Percentiles rank a stretch among this genome's conserved stretches.
Evolutionary conservation across 192 early-diverging fungal species (phyloP).

Genomic region (Anaeromyces robustus): DNA sequence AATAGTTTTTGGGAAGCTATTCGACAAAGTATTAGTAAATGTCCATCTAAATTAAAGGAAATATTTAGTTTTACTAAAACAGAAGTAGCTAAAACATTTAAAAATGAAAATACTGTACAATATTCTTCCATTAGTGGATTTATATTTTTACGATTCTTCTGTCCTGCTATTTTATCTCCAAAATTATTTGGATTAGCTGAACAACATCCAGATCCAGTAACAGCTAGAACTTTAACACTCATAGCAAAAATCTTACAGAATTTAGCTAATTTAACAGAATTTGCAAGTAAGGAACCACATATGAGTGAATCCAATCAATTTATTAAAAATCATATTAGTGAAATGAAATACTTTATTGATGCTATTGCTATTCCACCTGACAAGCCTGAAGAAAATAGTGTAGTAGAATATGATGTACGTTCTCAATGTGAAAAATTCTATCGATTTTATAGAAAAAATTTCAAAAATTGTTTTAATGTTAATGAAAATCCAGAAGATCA

Average conservation of each 20-base stretch:
- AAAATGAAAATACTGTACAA: constrained; percentile 7
- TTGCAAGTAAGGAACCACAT: constrained; percentile 46
- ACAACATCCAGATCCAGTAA: constrained; percentile 34
- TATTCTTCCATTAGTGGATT: constrained; percentile 35
- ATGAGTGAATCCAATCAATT: constrained; percentile 18
- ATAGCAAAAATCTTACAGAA: constrained; percentile 59
- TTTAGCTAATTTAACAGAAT: constrained; percentile 47
- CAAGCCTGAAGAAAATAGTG: background rate
- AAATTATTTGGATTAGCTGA: constrained; percentile 53
- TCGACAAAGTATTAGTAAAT: background rate
- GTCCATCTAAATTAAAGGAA: background rate
- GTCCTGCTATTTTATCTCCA: constrained; percentile 56
- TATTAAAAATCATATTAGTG: background rate
- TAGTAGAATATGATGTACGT: background rate
- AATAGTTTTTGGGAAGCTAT: background rate
- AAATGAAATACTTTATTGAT: background rate
- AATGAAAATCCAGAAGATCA: background rate
- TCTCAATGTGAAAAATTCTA: background rate
- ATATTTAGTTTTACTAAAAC: background rate
- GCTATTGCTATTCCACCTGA: background rate
- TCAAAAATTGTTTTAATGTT: background rate
- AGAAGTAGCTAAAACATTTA: background rate
- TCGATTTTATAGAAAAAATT: background rate
- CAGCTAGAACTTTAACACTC: constrained; percentile 46
- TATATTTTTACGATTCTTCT: constrained; percentile 51